A percentile compares a stretch with the other conserved stretches of the same genome.
phyloP scores from a whole-genome alignment of 2,329 filamentous ascomycete genomes.

The Ophioceras dolichostomum region DNA sequence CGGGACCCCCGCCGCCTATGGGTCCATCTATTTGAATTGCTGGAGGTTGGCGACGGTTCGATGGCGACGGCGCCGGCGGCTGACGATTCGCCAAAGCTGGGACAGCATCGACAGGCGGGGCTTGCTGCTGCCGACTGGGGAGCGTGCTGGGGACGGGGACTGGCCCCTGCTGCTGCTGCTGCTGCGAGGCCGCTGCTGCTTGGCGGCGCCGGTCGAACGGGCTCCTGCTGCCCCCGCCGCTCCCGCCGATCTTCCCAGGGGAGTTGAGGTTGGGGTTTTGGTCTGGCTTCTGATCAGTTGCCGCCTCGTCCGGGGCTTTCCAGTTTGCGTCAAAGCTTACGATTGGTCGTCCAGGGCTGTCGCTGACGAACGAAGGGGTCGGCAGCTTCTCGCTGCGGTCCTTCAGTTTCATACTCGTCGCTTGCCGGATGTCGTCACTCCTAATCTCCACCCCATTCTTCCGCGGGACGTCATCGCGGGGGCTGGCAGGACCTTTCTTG shows the following conservation, averaged over 20 bases:
- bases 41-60: slow-evolving; percentile 22
- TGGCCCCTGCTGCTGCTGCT: slow-evolving; percentile 12
- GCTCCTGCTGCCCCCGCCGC: slow-evolving; percentile 14
- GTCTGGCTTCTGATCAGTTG: slow-evolving; percentile 58
- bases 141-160: no score
- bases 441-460: slow-evolving; percentile 77
- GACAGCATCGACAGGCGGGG: slow-evolving; percentile 38
- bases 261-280: slow-evolving; percentile 13
- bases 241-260: slow-evolving; percentile 7
- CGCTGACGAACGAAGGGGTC: slow-evolving; percentile 81
- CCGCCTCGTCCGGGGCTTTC: slow-evolving; percentile 54
- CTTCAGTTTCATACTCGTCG: slow-evolving; percentile 78
- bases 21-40: slow-evolving; percentile 26
- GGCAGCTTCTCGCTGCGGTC: slow-evolving; percentile 81
- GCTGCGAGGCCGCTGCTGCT: slow-evolving; percentile 7
- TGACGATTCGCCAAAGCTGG: slow-evolving; percentile 36
- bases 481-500: slow-evolving; percentile 15
- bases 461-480: slow-evolving; percentile 36
- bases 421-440: slow-evolving; percentile 75
- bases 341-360: slow-evolving; percentile 82
- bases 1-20: slow-evolving; percentile 13
- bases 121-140: slow-evolving; percentile 13
- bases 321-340: slow-evolving; percentile 90
- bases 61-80: slow-evolving; percentile 19
- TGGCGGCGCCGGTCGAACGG: slow-evolving; percentile 9